A percentile compares a stretch with the other conserved stretches of the same genome.
phyloP scores from a whole-genome alignment of 768 basidiomycete species.

The Brasilioporus rufonigricans region DNA sequence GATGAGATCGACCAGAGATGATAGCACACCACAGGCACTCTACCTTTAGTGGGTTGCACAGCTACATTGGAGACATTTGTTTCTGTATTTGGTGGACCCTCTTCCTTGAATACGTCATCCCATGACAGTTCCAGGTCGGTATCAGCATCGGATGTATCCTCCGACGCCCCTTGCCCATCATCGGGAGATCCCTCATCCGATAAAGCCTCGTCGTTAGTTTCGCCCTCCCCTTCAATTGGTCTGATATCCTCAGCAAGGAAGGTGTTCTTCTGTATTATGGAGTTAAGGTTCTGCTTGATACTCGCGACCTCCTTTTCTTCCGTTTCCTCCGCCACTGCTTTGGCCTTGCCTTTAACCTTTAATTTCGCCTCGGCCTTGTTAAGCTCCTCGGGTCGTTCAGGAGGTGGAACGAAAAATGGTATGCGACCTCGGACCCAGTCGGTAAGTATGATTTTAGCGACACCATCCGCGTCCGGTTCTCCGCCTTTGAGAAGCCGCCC shows the following conservation, averaged over 20 bases:
- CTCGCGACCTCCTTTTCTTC: constrained; percentile 44
- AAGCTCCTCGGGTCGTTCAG: constrained; percentile 72
- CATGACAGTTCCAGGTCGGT: constrained; percentile 64
- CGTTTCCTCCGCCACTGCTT: constrained; percentile 29
- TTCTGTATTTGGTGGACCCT: constrained; percentile 26
- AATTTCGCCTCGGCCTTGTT: constrained; percentile 54
- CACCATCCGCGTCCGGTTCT: constrained; percentile 88
- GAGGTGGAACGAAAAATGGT: constrained; percentile 93
- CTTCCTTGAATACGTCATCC: constrained; percentile 82
- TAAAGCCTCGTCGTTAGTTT: constrained; percentile 30
- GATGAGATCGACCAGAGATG: constrained; percentile 7
- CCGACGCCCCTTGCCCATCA: constrained; percentile 41
- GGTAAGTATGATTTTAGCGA: constrained; percentile 91
- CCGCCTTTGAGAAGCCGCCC: constrained; percentile 92
- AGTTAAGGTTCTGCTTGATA: constrained; percentile 84
- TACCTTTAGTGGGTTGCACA: constrained; percentile 18
- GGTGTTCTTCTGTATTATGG: constrained; percentile 85
- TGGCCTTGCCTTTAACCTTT: constrained; percentile 54
- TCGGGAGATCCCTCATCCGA: constrained; percentile 36
- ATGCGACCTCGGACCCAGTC: constrained; percentile 98
- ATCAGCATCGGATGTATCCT: constrained; percentile 28
- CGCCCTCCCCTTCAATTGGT: constrained; percentile 54
- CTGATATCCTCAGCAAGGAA: constrained; percentile 84
- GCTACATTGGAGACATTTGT: constrained; percentile 12
- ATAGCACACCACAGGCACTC: constrained; percentile 8